Percentiles rank a stretch among this genome's conserved stretches.
Evolutionary conservation across 306 rosid genomes (phyloP).

Genomic region (Vachellia pachyceras): DNA sequence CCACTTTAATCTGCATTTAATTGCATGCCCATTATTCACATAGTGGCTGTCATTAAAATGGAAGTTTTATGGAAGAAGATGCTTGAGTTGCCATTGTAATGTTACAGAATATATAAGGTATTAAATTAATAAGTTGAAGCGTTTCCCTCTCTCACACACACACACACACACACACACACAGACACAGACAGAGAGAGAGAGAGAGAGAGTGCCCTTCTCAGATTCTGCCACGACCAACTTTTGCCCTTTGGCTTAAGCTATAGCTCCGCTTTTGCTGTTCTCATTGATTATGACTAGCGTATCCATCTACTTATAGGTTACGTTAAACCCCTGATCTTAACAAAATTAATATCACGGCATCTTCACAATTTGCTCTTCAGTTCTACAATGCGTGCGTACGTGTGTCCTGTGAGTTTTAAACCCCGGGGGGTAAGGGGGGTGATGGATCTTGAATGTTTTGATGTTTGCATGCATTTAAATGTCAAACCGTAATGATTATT

Average conservation of each 20-base stretch:
- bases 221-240: not conserved
- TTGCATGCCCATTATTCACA: not conserved
- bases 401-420: too few relatives aligned
- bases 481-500: not conserved
- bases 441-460: too few relatives aligned
- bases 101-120: not conserved
- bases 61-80: not conserved
- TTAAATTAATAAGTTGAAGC: not conserved
- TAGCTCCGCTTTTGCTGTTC: too few relatives aligned
- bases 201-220: conserved; percentile 11
- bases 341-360: not conserved
- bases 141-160: not conserved
- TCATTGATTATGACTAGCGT: too few relatives aligned
- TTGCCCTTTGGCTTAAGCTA: not conserved
- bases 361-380: not conserved
- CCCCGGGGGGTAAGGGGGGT: too few relatives aligned
- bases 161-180: too few relatives aligned
- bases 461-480: not conserved
- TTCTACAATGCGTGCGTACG: not conserved
- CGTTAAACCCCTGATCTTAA: too few relatives aligned
- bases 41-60: too few relatives aligned
- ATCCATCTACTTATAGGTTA: too few relatives aligned
- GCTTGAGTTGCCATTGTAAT: not conserved
- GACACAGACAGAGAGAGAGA: too few relatives aligned
- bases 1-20: not conserved